Base-by-base conservation (phyloP, 2,329 filamentous ascomycete genomes). In the Botryotinia convoluta region DNA sequence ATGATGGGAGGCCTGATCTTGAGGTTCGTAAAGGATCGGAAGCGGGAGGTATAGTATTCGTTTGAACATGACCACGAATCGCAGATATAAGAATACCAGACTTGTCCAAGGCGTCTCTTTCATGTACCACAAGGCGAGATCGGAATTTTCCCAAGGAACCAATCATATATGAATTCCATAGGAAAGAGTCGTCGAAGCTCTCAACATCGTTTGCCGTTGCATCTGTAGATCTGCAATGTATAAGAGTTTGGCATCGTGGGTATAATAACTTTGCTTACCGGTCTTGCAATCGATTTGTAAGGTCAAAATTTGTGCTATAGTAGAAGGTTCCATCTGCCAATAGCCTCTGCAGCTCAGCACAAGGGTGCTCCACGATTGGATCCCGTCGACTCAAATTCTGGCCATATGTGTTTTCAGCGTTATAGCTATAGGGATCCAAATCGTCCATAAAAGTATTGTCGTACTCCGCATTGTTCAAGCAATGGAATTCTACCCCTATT, bases 141-240 rank as follows among this genome's bases (percentile, higher is more conserved):
- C 96, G 91, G 81, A 99, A 98, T 81, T 94, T 89, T 44, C 98
- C 91, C 71, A 99, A 86, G 8, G 96, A 95, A 76, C 92, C 91
- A 79, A 99, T 97, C 94, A 99, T 98, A 83, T 97, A 98, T 5
- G 94, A 97, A 81, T 99, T 99, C 96, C 96, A 99, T 29, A 99
- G 84, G 81, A 97, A 98, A 1, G 93, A 92, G 79, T 94, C 92
- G 82, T 99, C 94, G 75, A 98, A 90, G 79, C 93, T 96, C 81
- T 97, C 94, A 74, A 98, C 94, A 75, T 97, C 93, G 76, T 98
- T 95, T 0, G 92, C 90, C 62, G 90, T 87, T 32, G 89, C 89
- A 80, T 95, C 93, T 73, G 92, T 89, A 22, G 91, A 90, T 78
- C 92, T 94, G 77, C 61, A 79, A 44, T 61, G 42, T n/a, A 72